Evolutionary conservation across 768 basidiomycete species (phyloP).

Genomic region (Suillus alpinus): DNA sequence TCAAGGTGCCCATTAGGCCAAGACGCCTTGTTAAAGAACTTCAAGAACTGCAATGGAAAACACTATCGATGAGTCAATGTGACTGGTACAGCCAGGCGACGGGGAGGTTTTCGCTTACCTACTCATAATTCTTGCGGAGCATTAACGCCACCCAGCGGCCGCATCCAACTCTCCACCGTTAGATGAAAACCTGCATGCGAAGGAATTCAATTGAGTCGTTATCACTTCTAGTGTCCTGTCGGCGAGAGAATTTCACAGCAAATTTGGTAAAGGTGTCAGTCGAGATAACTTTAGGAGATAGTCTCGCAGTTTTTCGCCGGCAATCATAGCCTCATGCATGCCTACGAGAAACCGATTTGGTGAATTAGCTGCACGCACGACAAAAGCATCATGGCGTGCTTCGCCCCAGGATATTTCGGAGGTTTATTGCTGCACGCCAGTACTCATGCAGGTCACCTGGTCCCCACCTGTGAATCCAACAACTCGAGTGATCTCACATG

Average conservation of each 20-base stretch:
- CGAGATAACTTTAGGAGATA: neutral
- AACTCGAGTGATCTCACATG: neutral
- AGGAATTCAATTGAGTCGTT: neutral
- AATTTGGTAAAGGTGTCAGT: neutral
- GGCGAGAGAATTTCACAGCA: neutral
- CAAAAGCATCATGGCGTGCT: neutral
- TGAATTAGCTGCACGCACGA: neutral
- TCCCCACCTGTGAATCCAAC: neutral
- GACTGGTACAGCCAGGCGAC: neutral
- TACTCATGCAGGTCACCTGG: slow-evolving; percentile 8
- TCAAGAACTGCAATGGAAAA: slow-evolving; percentile 1
- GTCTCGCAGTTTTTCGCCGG: neutral
- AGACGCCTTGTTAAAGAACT: neutral
- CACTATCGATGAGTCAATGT: neutral
- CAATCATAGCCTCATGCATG: neutral
- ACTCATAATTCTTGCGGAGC: neutral
- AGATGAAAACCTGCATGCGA: neutral
- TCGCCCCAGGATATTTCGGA: neutral
- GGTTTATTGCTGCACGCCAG: neutral
- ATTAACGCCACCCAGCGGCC: neutral
- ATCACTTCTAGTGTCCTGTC: neutral
- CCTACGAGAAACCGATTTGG: neutral
- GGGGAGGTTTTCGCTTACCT: neutral
- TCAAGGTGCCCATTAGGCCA: neutral
- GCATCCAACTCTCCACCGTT: neutral